Conservation (phyloP, 2,329 filamentous ascomycete species). For the Xylariaceae sp. region DNA sequence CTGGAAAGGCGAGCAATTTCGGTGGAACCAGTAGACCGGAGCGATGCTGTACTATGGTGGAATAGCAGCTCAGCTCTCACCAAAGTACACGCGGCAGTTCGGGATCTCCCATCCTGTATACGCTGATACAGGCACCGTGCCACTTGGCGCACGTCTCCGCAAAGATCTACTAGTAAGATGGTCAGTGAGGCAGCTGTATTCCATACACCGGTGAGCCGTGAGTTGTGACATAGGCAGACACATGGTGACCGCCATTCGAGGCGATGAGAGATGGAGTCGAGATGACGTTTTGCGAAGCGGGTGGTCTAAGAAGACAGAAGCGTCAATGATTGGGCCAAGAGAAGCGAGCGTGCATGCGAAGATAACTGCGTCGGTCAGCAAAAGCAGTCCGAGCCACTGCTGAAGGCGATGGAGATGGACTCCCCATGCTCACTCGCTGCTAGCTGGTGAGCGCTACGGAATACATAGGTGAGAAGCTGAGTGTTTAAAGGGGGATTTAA, state of each 20-base stretch:
- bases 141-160: background rate
- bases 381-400: background rate
- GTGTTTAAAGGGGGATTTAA: background rate
- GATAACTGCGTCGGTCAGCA: constrained; percentile 8
- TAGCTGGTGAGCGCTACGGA: background rate
- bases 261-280: constrained; percentile 5
- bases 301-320: constrained; percentile 12
- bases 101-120: background rate
- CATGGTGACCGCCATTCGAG: constrained; percentile 6
- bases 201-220: background rate
- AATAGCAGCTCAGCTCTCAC: constrained; percentile 6
- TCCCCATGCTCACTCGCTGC: background rate
- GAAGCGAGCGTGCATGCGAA: constrained; percentile 28
- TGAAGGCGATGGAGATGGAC: background rate
- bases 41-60: constrained; percentile 12
- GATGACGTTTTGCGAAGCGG: constrained; percentile 6
- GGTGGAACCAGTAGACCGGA: constrained; percentile 17
- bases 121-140: background rate
- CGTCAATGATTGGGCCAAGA: constrained; percentile 24
- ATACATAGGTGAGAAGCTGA: background rate
- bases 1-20: constrained; percentile 19
- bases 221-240: background rate
- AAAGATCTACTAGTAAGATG: background rate
- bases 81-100: constrained; percentile 1
- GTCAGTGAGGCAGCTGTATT: no score